Conservation (phyloP, 352 stramenopile genomes). For the Globisporangium echinulatum region DNA sequence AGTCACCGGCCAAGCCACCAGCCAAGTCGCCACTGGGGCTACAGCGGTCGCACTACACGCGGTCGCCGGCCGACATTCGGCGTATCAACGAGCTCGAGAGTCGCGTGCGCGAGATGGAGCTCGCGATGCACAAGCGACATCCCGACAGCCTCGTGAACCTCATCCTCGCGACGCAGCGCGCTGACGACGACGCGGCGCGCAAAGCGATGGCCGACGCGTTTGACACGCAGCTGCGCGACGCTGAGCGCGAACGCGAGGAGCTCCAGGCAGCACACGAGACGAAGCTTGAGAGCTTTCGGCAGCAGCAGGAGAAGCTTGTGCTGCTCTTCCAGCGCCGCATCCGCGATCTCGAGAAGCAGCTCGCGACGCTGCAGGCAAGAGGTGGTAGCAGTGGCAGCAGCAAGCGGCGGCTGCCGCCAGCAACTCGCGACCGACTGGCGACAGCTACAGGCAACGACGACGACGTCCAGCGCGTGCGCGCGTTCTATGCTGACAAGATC, state of each 20-base stretch:
- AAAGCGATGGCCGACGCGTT: constrained; percentile 28
- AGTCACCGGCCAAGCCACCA: neutral
- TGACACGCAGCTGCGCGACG: constrained; percentile 27
- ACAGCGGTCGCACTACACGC: constrained; percentile 10
- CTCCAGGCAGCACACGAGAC: constrained; percentile 42
- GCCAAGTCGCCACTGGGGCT: neutral
- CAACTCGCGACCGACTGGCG: too few species aligned
- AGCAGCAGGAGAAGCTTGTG: constrained; percentile 76
- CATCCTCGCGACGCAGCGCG: constrained; percentile 61
- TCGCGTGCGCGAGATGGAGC: constrained; percentile 60
- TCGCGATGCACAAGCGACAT: constrained; percentile 66
- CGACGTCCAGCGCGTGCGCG: constrained; percentile 44
- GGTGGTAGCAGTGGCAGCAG: constrained; percentile 7
- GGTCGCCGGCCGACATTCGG: constrained; percentile 49
- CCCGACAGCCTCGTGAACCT: constrained; percentile 77
- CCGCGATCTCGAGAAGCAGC: constrained; percentile 39
- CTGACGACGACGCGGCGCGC: constrained; percentile 56
- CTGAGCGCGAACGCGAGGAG: constrained; percentile 45
- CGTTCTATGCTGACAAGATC: constrained; percentile 73
- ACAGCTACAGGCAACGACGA: constrained; percentile 12
- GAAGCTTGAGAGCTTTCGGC: constrained; percentile 61
- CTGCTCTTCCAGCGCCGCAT: constrained; percentile 64
- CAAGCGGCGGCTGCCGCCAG: constrained; percentile 7
- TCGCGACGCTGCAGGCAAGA: constrained; percentile 1
- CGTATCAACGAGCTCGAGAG: constrained; percentile 73